Evolutionary conservation across 1,284 basidiomycete species (phyloP).

Genomic region (Puccinia triticina): DNA sequence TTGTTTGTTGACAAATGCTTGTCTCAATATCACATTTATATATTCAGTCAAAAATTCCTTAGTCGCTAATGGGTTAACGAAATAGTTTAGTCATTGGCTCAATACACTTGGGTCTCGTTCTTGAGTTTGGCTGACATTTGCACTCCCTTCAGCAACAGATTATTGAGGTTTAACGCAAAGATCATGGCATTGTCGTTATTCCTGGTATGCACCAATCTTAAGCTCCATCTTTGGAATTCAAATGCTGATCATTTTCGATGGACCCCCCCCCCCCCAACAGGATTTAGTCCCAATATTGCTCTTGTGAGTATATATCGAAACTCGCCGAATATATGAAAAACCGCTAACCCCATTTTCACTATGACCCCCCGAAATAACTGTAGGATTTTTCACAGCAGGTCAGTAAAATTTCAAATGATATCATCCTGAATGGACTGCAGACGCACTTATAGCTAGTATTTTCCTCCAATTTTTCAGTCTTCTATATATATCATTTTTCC

Average conservation of each 20-base stretch:
- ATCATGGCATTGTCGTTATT: background rate
- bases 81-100: background rate
- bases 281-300: constrained; percentile 10
- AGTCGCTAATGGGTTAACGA: background rate
- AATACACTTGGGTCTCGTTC: too few relatives aligned
- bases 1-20: constrained; percentile 2
- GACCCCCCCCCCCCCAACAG: background rate
- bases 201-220: background rate
- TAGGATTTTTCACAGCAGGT: constrained; percentile 7
- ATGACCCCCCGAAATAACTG: background rate
- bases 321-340: too few relatives aligned
- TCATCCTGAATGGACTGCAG: too few relatives aligned
- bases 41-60: background rate
- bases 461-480: background rate
- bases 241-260: background rate
- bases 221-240: background rate
- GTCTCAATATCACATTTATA: background rate
- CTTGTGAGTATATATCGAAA: background rate
- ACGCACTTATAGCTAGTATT: too few relatives aligned
- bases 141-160: background rate
- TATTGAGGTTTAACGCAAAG: constrained; percentile 13
- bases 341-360: background rate
- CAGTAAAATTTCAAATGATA: background rate
- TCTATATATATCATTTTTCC: constrained; percentile 2
- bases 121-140: too few relatives aligned